Evolutionary conservation across 768 basidiomycete species (phyloP).

Genomic region (Tylopilus vinaceipallidus): DNA sequence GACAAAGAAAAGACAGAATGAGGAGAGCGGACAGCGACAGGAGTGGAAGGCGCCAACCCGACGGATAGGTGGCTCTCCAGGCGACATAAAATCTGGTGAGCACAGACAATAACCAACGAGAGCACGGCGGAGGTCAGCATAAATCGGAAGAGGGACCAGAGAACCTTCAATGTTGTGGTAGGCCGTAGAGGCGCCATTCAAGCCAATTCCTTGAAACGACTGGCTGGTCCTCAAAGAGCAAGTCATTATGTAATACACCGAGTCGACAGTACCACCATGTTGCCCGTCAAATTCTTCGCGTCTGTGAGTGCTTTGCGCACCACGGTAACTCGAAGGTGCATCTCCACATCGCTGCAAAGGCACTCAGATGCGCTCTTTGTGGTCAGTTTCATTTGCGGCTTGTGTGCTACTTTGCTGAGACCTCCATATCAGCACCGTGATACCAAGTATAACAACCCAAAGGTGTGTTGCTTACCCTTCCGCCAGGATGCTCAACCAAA

Average conservation of each 20-base stretch:
- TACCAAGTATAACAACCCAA: slow-evolving; percentile 91
- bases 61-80: slow-evolving; percentile 21
- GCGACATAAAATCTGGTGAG: too few species aligned
- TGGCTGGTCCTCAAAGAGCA: too few species aligned
- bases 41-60: slow-evolving; percentile 18
- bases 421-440: slow-evolving; percentile 76
- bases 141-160: too few species aligned
- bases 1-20: slow-evolving; percentile 7
- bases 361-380: slow-evolving; percentile 85
- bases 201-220: too few species aligned
- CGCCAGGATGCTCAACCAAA: background rate
- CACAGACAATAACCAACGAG: too few species aligned
- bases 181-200: too few species aligned
- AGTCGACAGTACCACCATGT: too few species aligned
- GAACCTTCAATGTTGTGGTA: too few species aligned
- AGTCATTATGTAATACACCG: too few species aligned
- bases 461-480: slow-evolving; percentile 42
- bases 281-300: slow-evolving; percentile 16
- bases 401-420: slow-evolving; percentile 12
- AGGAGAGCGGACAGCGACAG: slow-evolving; percentile 14
- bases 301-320: slow-evolving; percentile 17
- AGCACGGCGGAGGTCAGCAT: too few species aligned
- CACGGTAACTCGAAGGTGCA: slow-evolving; percentile 18
- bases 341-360: slow-evolving; percentile 43
- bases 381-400: slow-evolving; percentile 46